phyloP scores from a whole-genome alignment of 2,329 filamentous ascomycete genomes.

The Aspergillus tamarii region DNA sequence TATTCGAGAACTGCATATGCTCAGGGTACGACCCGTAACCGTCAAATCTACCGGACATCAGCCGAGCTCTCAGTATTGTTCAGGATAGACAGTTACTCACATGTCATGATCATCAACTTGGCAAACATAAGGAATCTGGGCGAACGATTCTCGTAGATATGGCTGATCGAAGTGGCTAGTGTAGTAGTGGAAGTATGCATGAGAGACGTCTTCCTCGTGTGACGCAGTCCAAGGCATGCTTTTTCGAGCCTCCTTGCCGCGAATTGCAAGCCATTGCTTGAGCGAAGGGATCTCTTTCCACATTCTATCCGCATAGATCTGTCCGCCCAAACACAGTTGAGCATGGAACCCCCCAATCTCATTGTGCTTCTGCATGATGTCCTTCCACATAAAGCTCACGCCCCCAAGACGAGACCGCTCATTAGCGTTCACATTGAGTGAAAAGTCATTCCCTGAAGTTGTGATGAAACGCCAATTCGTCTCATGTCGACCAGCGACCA shows the following conservation, averaged over 20 bases:
- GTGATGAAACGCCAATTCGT: constrained; percentile 94
- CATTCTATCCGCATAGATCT: constrained; percentile 91
- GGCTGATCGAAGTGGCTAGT: constrained; percentile 98
- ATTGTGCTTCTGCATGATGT: constrained; percentile 94
- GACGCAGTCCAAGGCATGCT: constrained; percentile 89
- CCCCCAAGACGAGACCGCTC: constrained; percentile 86
- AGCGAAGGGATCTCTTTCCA: constrained; percentile 95
- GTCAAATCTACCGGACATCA: constrained; percentile 69
- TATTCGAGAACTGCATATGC: constrained; percentile 96
- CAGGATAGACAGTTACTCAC: constrained; percentile 59
- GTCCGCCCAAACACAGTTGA: constrained; percentile 87
- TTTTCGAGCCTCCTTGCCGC: constrained; percentile 89
- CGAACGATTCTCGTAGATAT: constrained; percentile 90
- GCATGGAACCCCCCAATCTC: constrained; percentile 96
- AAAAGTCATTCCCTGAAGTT: constrained; percentile 95
- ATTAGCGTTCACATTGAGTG: constrained; percentile 80
- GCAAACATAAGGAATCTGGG: constrained; percentile 91
- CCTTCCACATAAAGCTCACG: constrained; percentile 97
- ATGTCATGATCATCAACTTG: constrained; percentile 98
- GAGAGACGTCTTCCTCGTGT: constrained; percentile 91
- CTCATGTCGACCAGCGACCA: constrained; percentile 87
- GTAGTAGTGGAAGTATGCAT: constrained; percentile 99
- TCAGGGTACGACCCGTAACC: constrained; percentile 96
- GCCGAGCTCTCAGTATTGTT: neutral
- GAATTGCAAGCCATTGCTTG: constrained; percentile 93